These are phyloP conservation scores for Rhizopus arrhizus DNA, from an alignment of 371 early-diverging fungal genomes.

Conservation along the genomic window DNA sequence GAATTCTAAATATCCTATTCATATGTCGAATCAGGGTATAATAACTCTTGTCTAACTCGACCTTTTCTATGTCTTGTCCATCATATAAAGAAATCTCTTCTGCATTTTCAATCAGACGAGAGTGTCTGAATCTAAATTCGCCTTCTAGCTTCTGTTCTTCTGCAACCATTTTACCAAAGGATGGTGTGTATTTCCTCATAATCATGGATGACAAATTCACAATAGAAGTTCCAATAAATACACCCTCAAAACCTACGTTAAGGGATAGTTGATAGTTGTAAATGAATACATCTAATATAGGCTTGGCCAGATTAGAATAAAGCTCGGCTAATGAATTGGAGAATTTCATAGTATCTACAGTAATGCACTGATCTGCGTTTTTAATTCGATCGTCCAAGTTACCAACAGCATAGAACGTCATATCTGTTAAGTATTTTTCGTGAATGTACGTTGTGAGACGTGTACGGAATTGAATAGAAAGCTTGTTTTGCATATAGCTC, in stretches of 20 bases:
- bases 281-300: constrained; percentile 85
- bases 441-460: constrained; percentile 83
- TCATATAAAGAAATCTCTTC: constrained; percentile 90
- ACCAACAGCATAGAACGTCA: constrained; percentile 85
- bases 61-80: constrained; percentile 78
- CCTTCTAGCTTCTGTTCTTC: constrained; percentile 83
- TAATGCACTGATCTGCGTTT: constrained; percentile 89
- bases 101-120: constrained; percentile 83
- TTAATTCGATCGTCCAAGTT: constrained; percentile 85
- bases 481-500: constrained; percentile 82
- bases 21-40: constrained; percentile 78
- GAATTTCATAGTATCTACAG: constrained; percentile 88
- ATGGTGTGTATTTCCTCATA: constrained; percentile 81
- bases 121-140: constrained; percentile 87
- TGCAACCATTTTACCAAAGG: constrained; percentile 88
- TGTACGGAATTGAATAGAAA: constrained; percentile 84
- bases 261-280: constrained; percentile 83
- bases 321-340: constrained; percentile 75
- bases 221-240: constrained; percentile 67
- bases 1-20: constrained; percentile 76
- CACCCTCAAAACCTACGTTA: constrained; percentile 78
- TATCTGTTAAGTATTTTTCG: constrained; percentile 80
- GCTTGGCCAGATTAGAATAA: constrained; percentile 87
- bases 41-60: constrained; percentile 76
- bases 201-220: constrained; percentile 72